Evolutionary conservation across 2,329 filamentous ascomycete species (phyloP), one percentile per base, ranked within the genome.

Genomic region (Rhinocladiella similis): DNA sequence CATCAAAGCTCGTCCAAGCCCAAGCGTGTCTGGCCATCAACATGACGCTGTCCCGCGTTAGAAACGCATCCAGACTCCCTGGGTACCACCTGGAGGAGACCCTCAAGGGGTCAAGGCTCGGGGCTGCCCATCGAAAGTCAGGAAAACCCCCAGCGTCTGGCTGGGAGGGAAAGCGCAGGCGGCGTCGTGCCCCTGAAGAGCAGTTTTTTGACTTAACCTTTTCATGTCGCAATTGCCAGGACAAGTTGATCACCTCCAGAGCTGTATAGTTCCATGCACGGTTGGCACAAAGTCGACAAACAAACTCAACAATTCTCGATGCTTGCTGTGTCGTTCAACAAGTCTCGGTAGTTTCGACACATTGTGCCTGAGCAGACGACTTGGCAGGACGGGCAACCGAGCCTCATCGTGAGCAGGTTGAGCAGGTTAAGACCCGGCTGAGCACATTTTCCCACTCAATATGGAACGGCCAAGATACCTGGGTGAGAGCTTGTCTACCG

Each of bases 391-490:
- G 20, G 14, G 16, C 19, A 27, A n/a, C 10, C 19, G 20, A 46
- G 43, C 20, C 14, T 13, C n/a, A 47, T 42, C 47, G 48, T 16
- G 52, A 38, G 46, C 29, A 33, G 29, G 29, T 33, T 33, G 29
- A 33, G 29, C 29, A 33, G 29, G 29, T 33, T 33, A 9, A 33
- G 29, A 7, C 29, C 29, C 29, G 3, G 29, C 27, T 49, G 36
- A 54, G 52, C 46, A 54, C 52, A 25, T 47, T 48, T 54, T 42
- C 45, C 41, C 16, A 6, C 20, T 45, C 45, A 42, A 22, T 16
- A 54, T 54, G 52, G 52, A 54, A 48, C 45, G 46, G 20, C 52
- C 52, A 54, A 54, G 45, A 43, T 54, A 16, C 52, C 47, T 54
- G 52, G 52, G 52, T 25, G 52, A 54, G 45, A 19, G 22, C 52